phyloP scores from a whole-genome alignment of 2,329 filamentous ascomycete genomes.

The Eutypella sp. region DNA sequence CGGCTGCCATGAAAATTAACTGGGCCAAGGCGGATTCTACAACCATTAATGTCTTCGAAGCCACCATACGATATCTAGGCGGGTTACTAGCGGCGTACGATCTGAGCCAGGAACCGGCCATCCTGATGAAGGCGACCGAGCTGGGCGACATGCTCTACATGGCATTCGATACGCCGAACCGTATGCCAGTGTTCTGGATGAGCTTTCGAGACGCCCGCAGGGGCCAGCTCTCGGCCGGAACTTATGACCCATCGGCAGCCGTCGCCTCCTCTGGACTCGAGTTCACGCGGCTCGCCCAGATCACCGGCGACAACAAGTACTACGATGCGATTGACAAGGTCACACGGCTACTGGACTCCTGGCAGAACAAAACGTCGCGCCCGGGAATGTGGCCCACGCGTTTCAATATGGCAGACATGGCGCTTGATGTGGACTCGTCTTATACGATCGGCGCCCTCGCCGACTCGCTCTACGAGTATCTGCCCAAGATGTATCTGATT shows the following conservation, averaged over 20 bases:
- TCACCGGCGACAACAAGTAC: slow-evolving; percentile 64
- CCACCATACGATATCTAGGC: slow-evolving; percentile 42
- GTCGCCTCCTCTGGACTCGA: slow-evolving; percentile 62
- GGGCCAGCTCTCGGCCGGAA: slow-evolving; percentile 29
- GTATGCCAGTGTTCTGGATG: slow-evolving; percentile 51
- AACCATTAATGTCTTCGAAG: slow-evolving; percentile 40
- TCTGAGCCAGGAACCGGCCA: slow-evolving; percentile 33
- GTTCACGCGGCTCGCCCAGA: slow-evolving; percentile 64
- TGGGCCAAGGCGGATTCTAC: slow-evolving; percentile 37
- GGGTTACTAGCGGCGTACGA: slow-evolving; percentile 42
- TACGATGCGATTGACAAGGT: slow-evolving; percentile 73
- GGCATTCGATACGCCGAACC: slow-evolving; percentile 44
- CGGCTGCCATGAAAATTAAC: slow-evolving; percentile 44
- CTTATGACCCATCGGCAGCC: slow-evolving; percentile 31
- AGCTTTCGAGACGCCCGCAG: slow-evolving; percentile 40
- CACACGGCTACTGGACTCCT: slow-evolving; percentile 61
- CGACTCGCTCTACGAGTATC: slow-evolving; percentile 56
- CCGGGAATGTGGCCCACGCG: slow-evolving; percentile 72
- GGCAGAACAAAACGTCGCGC: slow-evolving; percentile 63
- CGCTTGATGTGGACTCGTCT: slow-evolving; percentile 29
- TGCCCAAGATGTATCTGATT: slow-evolving; percentile 59
- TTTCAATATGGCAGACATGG: slow-evolving; percentile 53
- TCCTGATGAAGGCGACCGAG: slow-evolving; percentile 40
- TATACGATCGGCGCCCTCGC: slow-evolving; percentile 51
- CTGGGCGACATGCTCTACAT: slow-evolving; percentile 43